A percentile compares a stretch with the other conserved stretches of the same genome.
Conservation (phyloP, 176 grass and related monocot species). For the Aegilops sharonensis region DNA sequence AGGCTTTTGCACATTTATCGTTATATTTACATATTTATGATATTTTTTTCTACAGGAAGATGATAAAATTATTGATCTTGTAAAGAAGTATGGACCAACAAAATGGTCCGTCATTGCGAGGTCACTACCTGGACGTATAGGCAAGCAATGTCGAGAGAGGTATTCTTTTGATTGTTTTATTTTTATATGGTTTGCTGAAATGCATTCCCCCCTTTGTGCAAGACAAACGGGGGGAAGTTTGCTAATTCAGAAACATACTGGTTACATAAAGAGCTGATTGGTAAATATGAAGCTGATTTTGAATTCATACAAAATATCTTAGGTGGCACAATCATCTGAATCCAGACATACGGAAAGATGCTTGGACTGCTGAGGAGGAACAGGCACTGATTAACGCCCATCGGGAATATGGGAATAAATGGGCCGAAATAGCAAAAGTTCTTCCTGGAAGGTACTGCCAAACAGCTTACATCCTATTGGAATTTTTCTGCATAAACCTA, state of each 20-base stretch:
- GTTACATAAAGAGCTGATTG: not conserved
- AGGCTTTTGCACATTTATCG: not conserved
- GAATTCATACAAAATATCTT: constrained; percentile 26
- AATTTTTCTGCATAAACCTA: not conserved
- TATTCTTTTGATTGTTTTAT: constrained; percentile 37
- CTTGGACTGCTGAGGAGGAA: constrained; percentile 90
- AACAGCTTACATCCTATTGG: not conserved
- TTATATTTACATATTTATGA: constrained; percentile 29
- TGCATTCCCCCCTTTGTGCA: not conserved
- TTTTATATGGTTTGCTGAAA: not conserved
- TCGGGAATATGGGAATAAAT: constrained; percentile 86
- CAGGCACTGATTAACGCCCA: constrained; percentile 76
- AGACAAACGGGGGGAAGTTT: not conserved
- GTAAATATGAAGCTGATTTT: not conserved
- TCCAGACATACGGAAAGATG: constrained; percentile 93
- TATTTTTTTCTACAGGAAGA: constrained; percentile 68
- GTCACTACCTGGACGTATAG: constrained; percentile 91
- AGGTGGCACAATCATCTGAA: constrained; percentile 99
- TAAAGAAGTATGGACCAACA: constrained; percentile 82
- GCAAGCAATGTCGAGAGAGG: constrained; percentile 98
- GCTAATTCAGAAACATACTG: not conserved
- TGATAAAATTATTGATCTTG: constrained; percentile 85
- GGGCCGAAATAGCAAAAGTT: constrained; percentile 99
- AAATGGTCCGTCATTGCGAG: constrained; percentile 98
- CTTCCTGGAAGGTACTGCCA: constrained; percentile 85